A percentile compares a stretch with the other conserved stretches of the same genome.
These are phyloP conservation scores for Fragaria nilgerrensis DNA, from an alignment of 306 rosid genomes.

Conservation along the genomic window DNA sequence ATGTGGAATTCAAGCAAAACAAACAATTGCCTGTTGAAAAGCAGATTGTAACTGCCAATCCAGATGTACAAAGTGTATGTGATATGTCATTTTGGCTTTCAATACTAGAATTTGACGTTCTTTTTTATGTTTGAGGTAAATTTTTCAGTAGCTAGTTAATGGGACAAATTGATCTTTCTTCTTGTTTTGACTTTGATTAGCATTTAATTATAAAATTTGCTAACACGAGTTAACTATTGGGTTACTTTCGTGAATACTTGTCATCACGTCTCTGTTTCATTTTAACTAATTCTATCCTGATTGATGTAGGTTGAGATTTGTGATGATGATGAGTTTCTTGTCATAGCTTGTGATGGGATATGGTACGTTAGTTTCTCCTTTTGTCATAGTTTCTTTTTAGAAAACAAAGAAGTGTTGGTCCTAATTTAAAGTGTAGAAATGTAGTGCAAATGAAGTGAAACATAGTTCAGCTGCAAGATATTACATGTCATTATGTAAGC, in stretches of 20 bases:
- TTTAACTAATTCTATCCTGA: conserved; percentile 1
- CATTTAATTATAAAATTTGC: not conserved
- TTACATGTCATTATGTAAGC: not conserved
- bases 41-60: conserved; percentile 90
- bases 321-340: conserved; percentile 86
- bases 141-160: not conserved
- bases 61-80: conserved; percentile 73
- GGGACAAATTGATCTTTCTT: not conserved
- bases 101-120: not conserved
- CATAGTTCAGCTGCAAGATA: not conserved
- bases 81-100: conserved; percentile 3
- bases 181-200: not conserved
- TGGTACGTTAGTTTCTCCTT: conserved; percentile 53
- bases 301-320: conserved; percentile 71
- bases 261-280: conserved; percentile 4
- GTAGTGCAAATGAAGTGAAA: not conserved
- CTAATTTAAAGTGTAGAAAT: not conserved
- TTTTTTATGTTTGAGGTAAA: not conserved
- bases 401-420: not conserved
- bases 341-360: conserved; percentile 95
- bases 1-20: conserved; percentile 84
- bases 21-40: conserved; percentile 71
- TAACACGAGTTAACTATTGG: conserved; percentile 8
- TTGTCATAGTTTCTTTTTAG: not conserved
- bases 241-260: not conserved